Percentiles rank a stretch among this genome's conserved stretches.
Evolutionary conservation across 208 protist species (phyloP).

Genomic region (Crithidia expoeki): DNA sequence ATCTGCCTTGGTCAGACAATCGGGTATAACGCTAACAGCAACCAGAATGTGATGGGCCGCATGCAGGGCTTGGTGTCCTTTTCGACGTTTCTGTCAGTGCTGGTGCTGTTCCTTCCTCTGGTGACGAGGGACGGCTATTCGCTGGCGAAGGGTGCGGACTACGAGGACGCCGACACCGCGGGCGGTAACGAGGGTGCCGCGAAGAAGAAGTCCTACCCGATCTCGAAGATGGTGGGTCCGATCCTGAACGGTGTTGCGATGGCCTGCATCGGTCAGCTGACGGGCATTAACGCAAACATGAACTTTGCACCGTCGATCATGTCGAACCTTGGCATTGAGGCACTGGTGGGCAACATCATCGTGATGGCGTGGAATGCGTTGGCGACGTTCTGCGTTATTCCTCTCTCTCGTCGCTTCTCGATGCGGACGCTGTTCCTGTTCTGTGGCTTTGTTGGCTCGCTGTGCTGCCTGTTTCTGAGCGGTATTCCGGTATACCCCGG

Average conservation of each 20-base stretch:
- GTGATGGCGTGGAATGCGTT: slow-evolving; percentile 73
- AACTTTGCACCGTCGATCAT: slow-evolving; percentile 75
- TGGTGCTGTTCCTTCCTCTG: slow-evolving; percentile 42
- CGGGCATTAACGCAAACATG: slow-evolving; percentile 77
- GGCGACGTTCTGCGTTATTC: slow-evolving; percentile 49
- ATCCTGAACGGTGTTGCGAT: slow-evolving; percentile 45
- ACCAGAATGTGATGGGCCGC: slow-evolving; percentile 39
- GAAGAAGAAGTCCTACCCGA: slow-evolving; percentile 25
- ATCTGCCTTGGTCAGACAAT: slow-evolving; percentile 46
- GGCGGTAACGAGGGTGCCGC: background rate
- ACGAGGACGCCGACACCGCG: slow-evolving; percentile 22
- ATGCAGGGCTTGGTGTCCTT: slow-evolving; percentile 52
- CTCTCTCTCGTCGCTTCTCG: slow-evolving; percentile 44
- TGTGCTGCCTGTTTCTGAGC: slow-evolving; percentile 58
- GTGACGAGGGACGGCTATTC: slow-evolving; percentile 32
- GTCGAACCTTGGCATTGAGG: slow-evolving; percentile 41
- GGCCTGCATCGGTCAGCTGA: slow-evolving; percentile 60
- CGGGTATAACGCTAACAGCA: slow-evolving; percentile 20
- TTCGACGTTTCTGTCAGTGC: slow-evolving; percentile 34
- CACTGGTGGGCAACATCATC: slow-evolving; percentile 62
- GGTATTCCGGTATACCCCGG: slow-evolving; percentile 63
- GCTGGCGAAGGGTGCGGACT: slow-evolving; percentile 2
- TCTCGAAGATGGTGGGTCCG: slow-evolving; percentile 36
- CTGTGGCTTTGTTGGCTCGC: slow-evolving; percentile 35
- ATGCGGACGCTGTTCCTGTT: slow-evolving; percentile 58